phyloP scores from a whole-genome alignment of 805 yeast genomes.

The Scheffersomyces amazonensis region DNA sequence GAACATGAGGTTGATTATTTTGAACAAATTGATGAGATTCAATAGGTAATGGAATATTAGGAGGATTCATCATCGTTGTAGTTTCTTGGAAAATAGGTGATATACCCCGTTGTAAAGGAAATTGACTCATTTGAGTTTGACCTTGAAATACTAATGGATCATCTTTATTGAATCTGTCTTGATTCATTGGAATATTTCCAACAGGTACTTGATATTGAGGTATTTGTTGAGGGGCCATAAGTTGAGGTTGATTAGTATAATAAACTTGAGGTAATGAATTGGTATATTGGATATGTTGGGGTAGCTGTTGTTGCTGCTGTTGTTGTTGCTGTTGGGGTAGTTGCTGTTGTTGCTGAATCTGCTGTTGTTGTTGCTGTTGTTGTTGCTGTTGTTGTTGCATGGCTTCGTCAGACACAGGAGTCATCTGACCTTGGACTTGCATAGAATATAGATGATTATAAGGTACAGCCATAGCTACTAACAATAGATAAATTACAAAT shows the following conservation, averaged over 20 bases:
- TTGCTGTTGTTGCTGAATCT: constrained; percentile 7
- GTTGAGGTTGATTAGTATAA: neutral
- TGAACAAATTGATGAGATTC: constrained; percentile 2
- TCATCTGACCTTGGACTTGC: neutral
- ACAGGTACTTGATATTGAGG: neutral
- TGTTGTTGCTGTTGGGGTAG: constrained; percentile 6
- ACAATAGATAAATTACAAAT: too few relatives aligned
- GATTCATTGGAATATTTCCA: neutral
- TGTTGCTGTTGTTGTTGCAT: constrained; percentile 1
- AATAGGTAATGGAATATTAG: constrained; percentile 7
- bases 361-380: constrained; percentile 4
- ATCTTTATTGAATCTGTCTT: neutral
- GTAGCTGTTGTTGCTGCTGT: constrained; percentile 5
- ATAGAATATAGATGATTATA: neutral
- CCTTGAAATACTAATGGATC: neutral
- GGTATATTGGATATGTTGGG: constrained; percentile 2
- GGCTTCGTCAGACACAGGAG: neutral
- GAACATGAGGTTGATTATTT: neutral
- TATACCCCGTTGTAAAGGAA: neutral
- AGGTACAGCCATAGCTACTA: neutral
- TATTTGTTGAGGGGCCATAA: neutral
- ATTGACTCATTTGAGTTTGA: neutral
- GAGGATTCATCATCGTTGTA: constrained; percentile 5
- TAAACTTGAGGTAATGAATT: neutral
- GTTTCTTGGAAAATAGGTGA: constrained; percentile 2